Evolutionary conservation across 176 grass and related monocot species (phyloP), one percentile per base, ranked within the genome.

Genomic region (Secale cereale): DNA sequence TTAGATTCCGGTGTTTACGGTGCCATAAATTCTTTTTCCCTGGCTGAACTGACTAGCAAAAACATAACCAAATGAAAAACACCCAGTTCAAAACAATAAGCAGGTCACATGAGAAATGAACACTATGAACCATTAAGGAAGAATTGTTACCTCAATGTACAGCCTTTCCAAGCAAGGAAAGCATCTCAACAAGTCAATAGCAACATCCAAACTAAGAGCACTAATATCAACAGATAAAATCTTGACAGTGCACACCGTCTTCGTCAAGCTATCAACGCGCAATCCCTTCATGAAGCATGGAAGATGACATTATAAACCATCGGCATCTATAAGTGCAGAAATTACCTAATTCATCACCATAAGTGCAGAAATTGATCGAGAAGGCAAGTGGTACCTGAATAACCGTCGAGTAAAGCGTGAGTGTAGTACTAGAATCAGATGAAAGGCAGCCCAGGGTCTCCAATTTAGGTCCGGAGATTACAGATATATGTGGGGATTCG

Each of bases 161-260:
- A 78, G 2, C 7, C 59, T 78, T 54, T 60, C 76, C 50, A 78
- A 60, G 12, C 76, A 60, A 13, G 76, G 76, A 78, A 78, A 78
- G 31, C 54, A 78, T 37, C 54, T 37, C 52, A 78, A 26, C 76
- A 60, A 37, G 54, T 39, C 7, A 60, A 78, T 36, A 59, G 39
- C 54, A 12, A 16, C 22, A 8, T 59, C 32, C 76, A 78, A 0
- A 26, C 13, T 78, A 60, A 78, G 76, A n/a, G 12, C 1, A 60
- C 0, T 0, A 31, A 78, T 59, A 37, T 6, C 0, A 22, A 78
- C 15, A 37, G 76, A 31, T 59, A 78, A 60, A 36, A 36, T 17
- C 11, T 60, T 60, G 31, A 78, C 20, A 60, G 52, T 78, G 76
- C 76, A 0, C 20, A 37, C 20, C 11, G 6, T 11, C 12, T 22